Conservation (phyloP, 208 protist species). For the Balamuthia mandrillaris region DNA sequence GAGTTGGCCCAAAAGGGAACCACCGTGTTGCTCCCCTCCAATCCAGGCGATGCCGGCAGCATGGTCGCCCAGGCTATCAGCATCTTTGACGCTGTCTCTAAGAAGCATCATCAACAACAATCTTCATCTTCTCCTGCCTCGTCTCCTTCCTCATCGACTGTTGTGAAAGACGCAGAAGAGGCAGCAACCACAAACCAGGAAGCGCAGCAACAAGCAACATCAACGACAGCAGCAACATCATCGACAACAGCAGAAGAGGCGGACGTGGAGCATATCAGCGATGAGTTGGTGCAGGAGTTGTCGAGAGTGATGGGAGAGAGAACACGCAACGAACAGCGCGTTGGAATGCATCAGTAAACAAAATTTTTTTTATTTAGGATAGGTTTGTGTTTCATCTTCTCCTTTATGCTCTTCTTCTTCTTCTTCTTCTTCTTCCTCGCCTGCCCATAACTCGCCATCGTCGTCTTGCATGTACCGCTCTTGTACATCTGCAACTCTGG, state of each 20-base stretch:
- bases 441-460: neutral
- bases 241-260: neutral
- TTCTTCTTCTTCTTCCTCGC: neutral
- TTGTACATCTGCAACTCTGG: too few relatives aligned
- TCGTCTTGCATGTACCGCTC: neutral
- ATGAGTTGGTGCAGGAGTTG: too few relatives aligned
- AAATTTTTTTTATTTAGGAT: neutral
- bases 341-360: too few relatives aligned
- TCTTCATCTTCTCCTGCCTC: neutral
- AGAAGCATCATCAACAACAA: too few relatives aligned
- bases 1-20: constrained; percentile 75
- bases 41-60: constrained; percentile 78
- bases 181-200: neutral
- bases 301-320: too few relatives aligned
- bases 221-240: neutral
- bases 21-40: constrained; percentile 89
- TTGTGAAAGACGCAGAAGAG: neutral
- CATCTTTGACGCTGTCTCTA: neutral
- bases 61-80: constrained; percentile 89
- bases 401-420: neutral
- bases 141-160: neutral
- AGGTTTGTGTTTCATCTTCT: neutral
- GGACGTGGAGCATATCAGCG: too few relatives aligned
- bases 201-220: neutral
- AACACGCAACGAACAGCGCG: too few relatives aligned